phyloP scores from a whole-genome alignment of 768 basidiomycete species.

The Auricularia auricula-judae region DNA sequence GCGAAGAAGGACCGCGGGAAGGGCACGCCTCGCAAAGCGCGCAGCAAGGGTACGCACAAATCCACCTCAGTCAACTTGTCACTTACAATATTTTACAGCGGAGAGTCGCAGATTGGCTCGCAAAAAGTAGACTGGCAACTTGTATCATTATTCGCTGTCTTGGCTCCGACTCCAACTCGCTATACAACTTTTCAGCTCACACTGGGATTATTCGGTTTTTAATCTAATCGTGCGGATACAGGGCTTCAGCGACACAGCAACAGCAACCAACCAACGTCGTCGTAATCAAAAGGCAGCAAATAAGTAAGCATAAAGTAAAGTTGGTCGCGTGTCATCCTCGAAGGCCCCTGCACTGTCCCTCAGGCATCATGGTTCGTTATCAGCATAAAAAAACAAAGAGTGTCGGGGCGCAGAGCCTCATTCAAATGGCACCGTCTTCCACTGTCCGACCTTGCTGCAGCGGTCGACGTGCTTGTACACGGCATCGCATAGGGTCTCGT shows the following conservation, averaged over 20 bases:
- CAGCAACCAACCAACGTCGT: no score
- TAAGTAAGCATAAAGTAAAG: no score
- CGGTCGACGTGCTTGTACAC: constrained; percentile 42
- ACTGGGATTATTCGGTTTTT: no score
- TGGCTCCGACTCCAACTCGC: no score
- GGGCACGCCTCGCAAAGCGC: constrained; percentile 74
- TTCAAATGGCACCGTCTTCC: neutral
- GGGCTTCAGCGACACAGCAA: no score
- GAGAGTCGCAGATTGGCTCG: constrained; percentile 34
- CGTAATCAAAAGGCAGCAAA: neutral
- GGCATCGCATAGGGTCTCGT: constrained; percentile 48
- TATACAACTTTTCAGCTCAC: no score
- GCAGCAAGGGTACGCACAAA: constrained; percentile 41
- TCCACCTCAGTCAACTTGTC: neutral
- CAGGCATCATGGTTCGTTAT: neutral
- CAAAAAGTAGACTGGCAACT: neutral
- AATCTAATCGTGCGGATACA: no score
- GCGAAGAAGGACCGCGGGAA: constrained; percentile 66
- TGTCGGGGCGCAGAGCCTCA: neutral
- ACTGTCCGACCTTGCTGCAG: neutral
- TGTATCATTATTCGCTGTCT: neutral
- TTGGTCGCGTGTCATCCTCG: neutral
- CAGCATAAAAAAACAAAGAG: neutral
- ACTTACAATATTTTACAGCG: constrained; percentile 18
- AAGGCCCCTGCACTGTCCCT: neutral